These are phyloP conservation scores for Arachnomyces sp. DNA, from an alignment of 2,329 filamentous ascomycete genomes.

Conservation along the genomic window DNA sequence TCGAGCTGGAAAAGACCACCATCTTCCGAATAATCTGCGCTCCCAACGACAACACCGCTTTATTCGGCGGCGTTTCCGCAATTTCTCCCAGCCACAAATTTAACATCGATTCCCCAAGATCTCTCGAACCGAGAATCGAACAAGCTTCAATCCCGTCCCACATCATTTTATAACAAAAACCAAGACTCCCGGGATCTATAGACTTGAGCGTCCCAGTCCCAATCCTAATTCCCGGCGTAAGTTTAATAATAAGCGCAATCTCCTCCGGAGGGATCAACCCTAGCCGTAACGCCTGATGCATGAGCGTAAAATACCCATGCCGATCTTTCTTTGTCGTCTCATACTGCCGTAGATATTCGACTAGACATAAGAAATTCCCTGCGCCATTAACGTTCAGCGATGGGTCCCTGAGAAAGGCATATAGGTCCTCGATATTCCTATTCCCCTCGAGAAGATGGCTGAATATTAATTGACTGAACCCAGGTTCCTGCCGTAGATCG, in stretches of 20 bases:
- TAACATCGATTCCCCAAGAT: constrained; percentile 24
- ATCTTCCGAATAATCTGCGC: constrained; percentile 20
- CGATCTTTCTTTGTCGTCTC: constrained; percentile 14
- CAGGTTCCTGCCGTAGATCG: constrained; percentile 27
- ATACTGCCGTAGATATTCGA: constrained; percentile 19
- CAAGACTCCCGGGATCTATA: constrained; percentile 13
- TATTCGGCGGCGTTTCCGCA: constrained; percentile 7
- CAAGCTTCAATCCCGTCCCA: constrained; percentile 32
- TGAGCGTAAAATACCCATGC: constrained; percentile 17
- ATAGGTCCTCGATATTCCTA: constrained; percentile 17
- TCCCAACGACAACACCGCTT: constrained; percentile 17
- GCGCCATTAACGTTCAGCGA: constrained; percentile 28
- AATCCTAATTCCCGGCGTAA: constrained; percentile 17
- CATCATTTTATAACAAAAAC: constrained; percentile 22
- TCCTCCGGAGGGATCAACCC: constrained; percentile 28
- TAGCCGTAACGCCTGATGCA: constrained; percentile 26
- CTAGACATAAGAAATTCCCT: constrained; percentile 26
- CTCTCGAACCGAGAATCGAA: constrained; percentile 25
- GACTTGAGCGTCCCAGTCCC: constrained; percentile 10
- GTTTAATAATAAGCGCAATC: constrained; percentile 24
- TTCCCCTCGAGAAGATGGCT: constrained; percentile 18
- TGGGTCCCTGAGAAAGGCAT: constrained; percentile 29
- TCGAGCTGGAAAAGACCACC: constrained; percentile 5
- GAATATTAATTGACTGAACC: constrained; percentile 30
- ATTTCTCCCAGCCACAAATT: constrained; percentile 27